A percentile compares a stretch with the other conserved stretches of the same genome.
phyloP scores from a whole-genome alignment of 352 stramenopile species.

The Blastocystis sp. region DNA sequence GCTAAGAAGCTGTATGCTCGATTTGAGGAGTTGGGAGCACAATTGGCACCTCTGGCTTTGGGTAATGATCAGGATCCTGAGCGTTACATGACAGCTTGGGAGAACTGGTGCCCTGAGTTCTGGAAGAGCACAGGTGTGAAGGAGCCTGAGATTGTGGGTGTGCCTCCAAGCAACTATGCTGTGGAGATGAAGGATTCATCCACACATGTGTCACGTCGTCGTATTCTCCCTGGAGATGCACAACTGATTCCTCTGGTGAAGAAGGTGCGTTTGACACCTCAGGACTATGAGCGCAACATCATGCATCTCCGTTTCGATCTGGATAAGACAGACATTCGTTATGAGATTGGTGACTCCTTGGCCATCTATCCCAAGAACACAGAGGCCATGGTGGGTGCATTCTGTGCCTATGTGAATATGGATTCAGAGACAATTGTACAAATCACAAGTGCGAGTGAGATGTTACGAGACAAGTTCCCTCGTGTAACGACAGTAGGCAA shows the following conservation, averaged over 20 bases:
- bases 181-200: slow-evolving; percentile 66
- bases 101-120: neutral
- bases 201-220: slow-evolving; percentile 65
- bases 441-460: slow-evolving; percentile 69
- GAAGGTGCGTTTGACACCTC: slow-evolving; percentile 74
- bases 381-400: slow-evolving; percentile 72
- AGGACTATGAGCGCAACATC: slow-evolving; percentile 76
- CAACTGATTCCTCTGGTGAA: slow-evolving; percentile 73
- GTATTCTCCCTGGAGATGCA: slow-evolving; percentile 72
- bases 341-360: slow-evolving; percentile 75
- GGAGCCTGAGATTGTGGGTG: neutral
- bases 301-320: slow-evolving; percentile 80
- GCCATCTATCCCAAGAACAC: slow-evolving; percentile 77
- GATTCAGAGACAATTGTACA: slow-evolving; percentile 73
- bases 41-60: slow-evolving; percentile 41
- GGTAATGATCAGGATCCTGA: slow-evolving; percentile 42
- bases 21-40: slow-evolving; percentile 72
- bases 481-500: slow-evolving; percentile 76
- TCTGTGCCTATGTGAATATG: slow-evolving; percentile 71
- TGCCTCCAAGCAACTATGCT: slow-evolving; percentile 69
- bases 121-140: slow-evolving; percentile 15
- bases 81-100: slow-evolving; percentile 40
- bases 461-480: slow-evolving; percentile 62
- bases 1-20: slow-evolving; percentile 72
- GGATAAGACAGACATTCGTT: slow-evolving; percentile 73